phyloP scores from a whole-genome alignment of 495 filamentous ascomycete species.

The Penicillium manginii region DNA sequence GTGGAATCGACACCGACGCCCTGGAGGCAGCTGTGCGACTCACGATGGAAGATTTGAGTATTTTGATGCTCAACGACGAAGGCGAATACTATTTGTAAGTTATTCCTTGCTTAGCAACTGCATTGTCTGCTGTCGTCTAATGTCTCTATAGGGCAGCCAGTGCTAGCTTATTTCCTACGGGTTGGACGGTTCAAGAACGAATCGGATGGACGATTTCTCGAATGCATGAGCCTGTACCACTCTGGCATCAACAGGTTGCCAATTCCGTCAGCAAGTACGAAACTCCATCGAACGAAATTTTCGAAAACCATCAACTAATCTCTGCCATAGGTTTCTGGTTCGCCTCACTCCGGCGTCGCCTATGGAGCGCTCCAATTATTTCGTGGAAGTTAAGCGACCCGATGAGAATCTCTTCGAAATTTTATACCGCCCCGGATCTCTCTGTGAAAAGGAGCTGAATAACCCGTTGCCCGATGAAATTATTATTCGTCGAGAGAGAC shows the following conservation, averaged over 20 bases:
- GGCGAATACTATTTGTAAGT: slow-evolving; percentile 56
- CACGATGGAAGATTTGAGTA: slow-evolving; percentile 61
- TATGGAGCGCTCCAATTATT: slow-evolving; percentile 60
- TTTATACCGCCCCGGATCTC: slow-evolving; percentile 39
- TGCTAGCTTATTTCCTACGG: slow-evolving; percentile 60
- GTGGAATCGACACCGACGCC: slow-evolving; percentile 41
- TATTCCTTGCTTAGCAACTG: not conserved
- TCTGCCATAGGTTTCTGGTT: slow-evolving; percentile 45
- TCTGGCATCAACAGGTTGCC: slow-evolving; percentile 58
- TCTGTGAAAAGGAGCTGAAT: slow-evolving; percentile 36
- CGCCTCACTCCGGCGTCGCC: slow-evolving; percentile 48
- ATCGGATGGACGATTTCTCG: slow-evolving; percentile 59
- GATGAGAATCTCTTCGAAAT: slow-evolving; percentile 47
- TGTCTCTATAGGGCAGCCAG: slow-evolving; percentile 49
- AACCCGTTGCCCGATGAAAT: slow-evolving; percentile 44
- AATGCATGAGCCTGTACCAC: slow-evolving; percentile 55
- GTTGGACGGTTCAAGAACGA: slow-evolving; percentile 58
- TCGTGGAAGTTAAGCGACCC: slow-evolving; percentile 52
- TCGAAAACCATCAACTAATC: not conserved
- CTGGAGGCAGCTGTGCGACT: slow-evolving; percentile 60
- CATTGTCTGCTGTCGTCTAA: slow-evolving; percentile 7
- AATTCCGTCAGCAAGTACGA: slow-evolving; percentile 56
- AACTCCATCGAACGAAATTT: not conserved
- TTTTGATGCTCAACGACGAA: slow-evolving; percentile 54
- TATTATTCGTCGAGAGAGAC: slow-evolving; percentile 56